Evolutionary conservation across 257 asterid genomes (phyloP), one percentile per base, ranked within the genome.

Genomic region (Ophiorrhiza pumila): DNA sequence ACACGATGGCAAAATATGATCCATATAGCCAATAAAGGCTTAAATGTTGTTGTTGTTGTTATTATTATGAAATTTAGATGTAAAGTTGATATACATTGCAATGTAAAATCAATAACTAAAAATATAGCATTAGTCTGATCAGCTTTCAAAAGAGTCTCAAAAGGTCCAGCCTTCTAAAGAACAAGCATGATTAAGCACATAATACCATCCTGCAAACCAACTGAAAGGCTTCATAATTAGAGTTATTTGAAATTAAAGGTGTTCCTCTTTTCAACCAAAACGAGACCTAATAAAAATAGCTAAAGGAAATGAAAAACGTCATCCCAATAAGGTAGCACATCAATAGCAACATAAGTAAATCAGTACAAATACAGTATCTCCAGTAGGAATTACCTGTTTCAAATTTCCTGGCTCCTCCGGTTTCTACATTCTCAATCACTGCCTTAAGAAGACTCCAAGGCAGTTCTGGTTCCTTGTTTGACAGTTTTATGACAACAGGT

Each of bases 381-480:
- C 18, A 68, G 60, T 17, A 52, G 55, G 56, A 34, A 37, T 75
- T 85, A 93, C 98, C 96, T 81, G 43, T 71, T 77, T 73, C 75
- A 60, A n/a, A 41, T 43, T 76, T 72, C 55, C 63, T 57, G 82
- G 81, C 75, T 53, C 74, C 76, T 15, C 53, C 57, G 57, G 71
- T 81, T 83, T 88, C 95, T 78, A 90, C 78, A 86, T 85, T 87
- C 66, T 81, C 93, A 46, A 91, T 88, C 78, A 87, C 85, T 20
- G 89, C 93, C 57, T 83, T 85, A 8, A 84, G 84, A 71, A 94
- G 95, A 50, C 82, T 75, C 50, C 66, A 60, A 52, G 90, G 84
- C 78, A 94, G 77, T 59, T 85, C 95, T 3, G 98, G 95, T 72
- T 87, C 91, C 78, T 83, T 86, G 22, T 88, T 86, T 7, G 95